Base-by-base conservation (phyloP, 805 yeast genomes). In the Candida orba region DNA sequence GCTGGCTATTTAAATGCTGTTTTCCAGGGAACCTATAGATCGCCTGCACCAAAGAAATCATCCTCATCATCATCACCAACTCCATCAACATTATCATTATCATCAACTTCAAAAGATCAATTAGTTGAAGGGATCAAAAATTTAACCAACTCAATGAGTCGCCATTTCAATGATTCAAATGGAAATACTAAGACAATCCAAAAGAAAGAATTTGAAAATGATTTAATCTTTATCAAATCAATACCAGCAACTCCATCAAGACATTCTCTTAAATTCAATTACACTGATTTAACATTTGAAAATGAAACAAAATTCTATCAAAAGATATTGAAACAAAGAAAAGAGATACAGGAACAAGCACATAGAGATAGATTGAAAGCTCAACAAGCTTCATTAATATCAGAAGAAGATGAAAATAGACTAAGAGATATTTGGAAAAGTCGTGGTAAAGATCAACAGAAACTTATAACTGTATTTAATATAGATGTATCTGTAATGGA, bases 401-500 rank as follows among this genome's bases (percentile, higher is more conserved):
- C 51, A 4, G 40, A 51, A 10, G 50, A 54, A 7, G 60, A 64
- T 8, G 44, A 55, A 12, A n/a, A 39, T 0, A 43, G 51, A 31
- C 55, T 69, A 6, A 39, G 57, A 12, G 50, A 52, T 14, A 55
- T 60, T 6, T 57, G 68, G 51, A 53, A 53, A 36, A 40, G 49
- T 17, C 42, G 40, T 22, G 56, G 54, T 8, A 53, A 54, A 30
- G 59, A 59, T 22, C 50, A 55, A 13, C 52, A 57, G 18, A 47
- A 56, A 4, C 46, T 67, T 2, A 44, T 60, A 2, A 60, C 59
- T 24, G 58, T 59, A 9, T 59, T 59, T 32, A 65, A 63, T 35
- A 76, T 90, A 36, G 91, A 84, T 40, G 73, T 90, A 3, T 64
- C 66, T 4, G 73, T 75, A 0, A 65, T 76, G 30, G 99, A 93